These are phyloP conservation scores for Bocquillonia castaneifolia DNA, from an alignment of 441 rosid genomes.

Conservation along the genomic window DNA sequence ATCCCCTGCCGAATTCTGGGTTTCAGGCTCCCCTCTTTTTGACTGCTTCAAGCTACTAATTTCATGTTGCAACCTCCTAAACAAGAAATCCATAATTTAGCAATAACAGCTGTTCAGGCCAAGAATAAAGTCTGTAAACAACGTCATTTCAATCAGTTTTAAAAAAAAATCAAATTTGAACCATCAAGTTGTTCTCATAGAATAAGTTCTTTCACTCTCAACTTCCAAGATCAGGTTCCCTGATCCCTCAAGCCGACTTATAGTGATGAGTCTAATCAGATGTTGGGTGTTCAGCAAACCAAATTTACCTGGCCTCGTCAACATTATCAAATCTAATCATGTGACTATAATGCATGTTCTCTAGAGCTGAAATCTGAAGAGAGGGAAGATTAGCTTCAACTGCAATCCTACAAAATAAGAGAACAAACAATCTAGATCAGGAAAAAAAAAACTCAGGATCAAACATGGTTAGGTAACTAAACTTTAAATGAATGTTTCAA, in stretches of 20 bases:
- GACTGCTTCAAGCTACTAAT: constrained; percentile 57
- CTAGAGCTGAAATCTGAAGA: constrained; percentile 74
- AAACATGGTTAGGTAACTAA: neutral
- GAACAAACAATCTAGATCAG: constrained; percentile 8
- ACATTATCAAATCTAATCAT: constrained; percentile 91
- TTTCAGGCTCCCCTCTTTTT: constrained; percentile 35
- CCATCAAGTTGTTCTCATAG: neutral
- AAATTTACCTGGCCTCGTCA: constrained; percentile 71
- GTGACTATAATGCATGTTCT: constrained; percentile 92
- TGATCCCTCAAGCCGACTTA: constrained; percentile 12
- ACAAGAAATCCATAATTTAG: constrained; percentile 26
- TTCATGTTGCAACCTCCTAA: constrained; percentile 64
- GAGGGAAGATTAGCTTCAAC: constrained; percentile 62
- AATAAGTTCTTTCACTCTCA: constrained; percentile 7
- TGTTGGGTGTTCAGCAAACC: constrained; percentile 7
- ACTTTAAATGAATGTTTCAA: neutral
- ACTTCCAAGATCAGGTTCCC: constrained; percentile 14
- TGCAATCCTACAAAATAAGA: constrained; percentile 57
- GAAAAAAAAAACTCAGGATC: constrained; percentile 1
- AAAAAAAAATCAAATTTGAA: constrained; percentile 1
- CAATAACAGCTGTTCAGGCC: neutral
- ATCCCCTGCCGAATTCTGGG: constrained; percentile 33
- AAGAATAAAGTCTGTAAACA: neutral
- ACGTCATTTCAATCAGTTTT: neutral
- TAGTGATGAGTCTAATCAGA: constrained; percentile 11